Base-by-base conservation (phyloP, 2,329 filamentous ascomycete genomes). In the Exophiala aquamarina region DNA sequence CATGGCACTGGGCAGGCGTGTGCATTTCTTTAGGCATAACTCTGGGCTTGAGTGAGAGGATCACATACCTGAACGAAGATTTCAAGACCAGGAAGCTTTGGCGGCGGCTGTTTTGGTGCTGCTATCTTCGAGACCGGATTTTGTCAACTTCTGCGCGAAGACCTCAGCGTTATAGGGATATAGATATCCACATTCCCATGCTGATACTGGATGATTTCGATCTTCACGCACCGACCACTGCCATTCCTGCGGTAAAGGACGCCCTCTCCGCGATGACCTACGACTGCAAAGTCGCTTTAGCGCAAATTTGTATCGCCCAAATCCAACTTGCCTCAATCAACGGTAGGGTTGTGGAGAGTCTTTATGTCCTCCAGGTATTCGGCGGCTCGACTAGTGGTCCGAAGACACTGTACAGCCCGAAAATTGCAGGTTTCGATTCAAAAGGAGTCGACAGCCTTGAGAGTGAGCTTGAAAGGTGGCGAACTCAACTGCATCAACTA, bases 101-200 rank as follows among this genome's bases (percentile, higher is more conserved):
- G 42, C 94, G 90, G 86, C 95, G 94, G 70, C 92, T 96, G 58
- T 96, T 91, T 91, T 96, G 91, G 91, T 94, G 88, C 26, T 94
- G 88, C 54, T 95, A 94, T 63, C 95, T 95, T 82, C 84, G 91
- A 42, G 91, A 96, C 67, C 86, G 90, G 39, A 77, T 95, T 31
- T 89, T 96, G 54, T 91, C 91, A 1, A 73, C 96, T 10, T 91
- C 91, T 46, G 95, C 96, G 90, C 82, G 91, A 48, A 82, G 91
- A 42, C 91, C 90, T 4, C 95, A 89, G 23, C 79, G 90, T 44
- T 93, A 96, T 68, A 94, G 95, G 74, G 85, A 90, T 52, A 88
- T 93, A 60, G 62, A 43, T 15, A 11, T 28, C n/a, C 19, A 34
- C 8, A 23, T 39, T n/a, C 20, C 36, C 10, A 32, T 43, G 19